Percentiles rank a stretch among this genome's conserved stretches.
These are phyloP conservation scores for Remersonia thermophila DNA, from an alignment of 2,329 filamentous ascomycete species.

Conservation along the genomic window DNA sequence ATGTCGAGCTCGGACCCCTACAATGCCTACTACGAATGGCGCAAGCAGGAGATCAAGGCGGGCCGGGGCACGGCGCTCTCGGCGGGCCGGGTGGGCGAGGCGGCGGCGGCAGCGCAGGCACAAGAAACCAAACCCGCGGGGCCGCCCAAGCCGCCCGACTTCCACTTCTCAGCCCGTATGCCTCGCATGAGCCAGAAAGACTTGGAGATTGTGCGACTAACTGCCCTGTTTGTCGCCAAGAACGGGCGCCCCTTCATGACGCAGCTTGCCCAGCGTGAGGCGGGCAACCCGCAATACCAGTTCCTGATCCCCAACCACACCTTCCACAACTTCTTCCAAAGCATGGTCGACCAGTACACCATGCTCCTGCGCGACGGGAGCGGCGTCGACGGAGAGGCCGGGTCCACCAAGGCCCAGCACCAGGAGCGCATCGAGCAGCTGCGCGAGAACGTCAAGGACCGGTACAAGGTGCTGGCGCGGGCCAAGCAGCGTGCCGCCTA, in stretches of 20 bases:
- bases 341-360: constrained; percentile 89
- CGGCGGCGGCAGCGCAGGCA: constrained; percentile 35
- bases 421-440: constrained; percentile 62
- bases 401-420: constrained; percentile 46
- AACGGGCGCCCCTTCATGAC: constrained; percentile 90
- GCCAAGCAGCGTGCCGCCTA: constrained; percentile 83
- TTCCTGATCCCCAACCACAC: constrained; percentile 93
- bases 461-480: constrained; percentile 64
- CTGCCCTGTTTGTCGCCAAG: constrained; percentile 83
- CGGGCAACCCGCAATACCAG: constrained; percentile 87
- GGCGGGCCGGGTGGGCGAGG: constrained; percentile 60
- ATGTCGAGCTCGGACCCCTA: constrained; percentile 73
- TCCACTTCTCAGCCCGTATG: constrained; percentile 91
- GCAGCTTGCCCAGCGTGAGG: constrained; percentile 73
- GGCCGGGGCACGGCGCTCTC: constrained; percentile 71
- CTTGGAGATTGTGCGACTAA: constrained; percentile 60
- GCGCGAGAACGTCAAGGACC: constrained; percentile 63
- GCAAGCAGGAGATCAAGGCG: constrained; percentile 70
- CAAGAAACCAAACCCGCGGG: constrained; percentile 60
- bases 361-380: constrained; percentile 52
- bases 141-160: constrained; percentile 73
- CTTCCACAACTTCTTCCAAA: constrained; percentile 88
- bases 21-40: constrained; percentile 81
- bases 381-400: constrained; percentile 49
- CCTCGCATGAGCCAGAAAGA: constrained; percentile 94